phyloP scores from a whole-genome alignment of 1,284 basidiomycete genomes.

The Puccinia hordei region DNA sequence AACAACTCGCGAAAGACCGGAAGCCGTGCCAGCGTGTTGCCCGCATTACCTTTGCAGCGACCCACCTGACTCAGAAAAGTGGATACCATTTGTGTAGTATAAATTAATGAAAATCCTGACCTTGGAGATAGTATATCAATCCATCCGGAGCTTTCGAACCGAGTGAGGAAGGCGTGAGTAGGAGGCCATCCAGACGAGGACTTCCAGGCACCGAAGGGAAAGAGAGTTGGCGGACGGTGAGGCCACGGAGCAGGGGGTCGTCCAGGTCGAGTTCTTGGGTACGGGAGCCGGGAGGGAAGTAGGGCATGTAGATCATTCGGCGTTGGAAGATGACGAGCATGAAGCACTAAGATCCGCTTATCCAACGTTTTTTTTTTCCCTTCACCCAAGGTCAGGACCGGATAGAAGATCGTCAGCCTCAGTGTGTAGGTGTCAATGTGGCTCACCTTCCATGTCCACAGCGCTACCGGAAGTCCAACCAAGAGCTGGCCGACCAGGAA shows the following conservation, averaged over 20 bases:
- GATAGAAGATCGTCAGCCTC: no score
- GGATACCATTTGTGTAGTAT: not conserved
- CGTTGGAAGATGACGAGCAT: slow-evolving; percentile 29
- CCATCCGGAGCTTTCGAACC: not conserved
- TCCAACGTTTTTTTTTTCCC: no score
- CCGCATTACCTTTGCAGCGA: slow-evolving; percentile 19
- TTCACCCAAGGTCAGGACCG: no score
- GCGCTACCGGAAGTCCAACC: not conserved
- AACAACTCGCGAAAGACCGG: slow-evolving; percentile 21
- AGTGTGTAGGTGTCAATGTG: not conserved
- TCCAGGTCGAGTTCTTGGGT: not conserved
- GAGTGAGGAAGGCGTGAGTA: not conserved
- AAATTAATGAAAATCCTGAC: not conserved
- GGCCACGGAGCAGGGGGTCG: not conserved
- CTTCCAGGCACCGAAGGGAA: not conserved
- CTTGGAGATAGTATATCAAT: slow-evolving; percentile 34
- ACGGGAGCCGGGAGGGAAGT: slow-evolving; percentile 10
- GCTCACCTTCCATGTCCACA: slow-evolving; percentile 27
- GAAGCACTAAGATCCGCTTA: not conserved
- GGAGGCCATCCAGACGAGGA: not conserved
- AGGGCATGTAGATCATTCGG: slow-evolving; percentile 1
- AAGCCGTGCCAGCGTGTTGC: slow-evolving; percentile 22
- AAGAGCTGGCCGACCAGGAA: not conserved
- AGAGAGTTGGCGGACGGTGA: not conserved
- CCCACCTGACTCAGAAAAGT: not conserved